phyloP scores from a whole-genome alignment of 1,284 basidiomycete species.

The Somion occarium region DNA sequence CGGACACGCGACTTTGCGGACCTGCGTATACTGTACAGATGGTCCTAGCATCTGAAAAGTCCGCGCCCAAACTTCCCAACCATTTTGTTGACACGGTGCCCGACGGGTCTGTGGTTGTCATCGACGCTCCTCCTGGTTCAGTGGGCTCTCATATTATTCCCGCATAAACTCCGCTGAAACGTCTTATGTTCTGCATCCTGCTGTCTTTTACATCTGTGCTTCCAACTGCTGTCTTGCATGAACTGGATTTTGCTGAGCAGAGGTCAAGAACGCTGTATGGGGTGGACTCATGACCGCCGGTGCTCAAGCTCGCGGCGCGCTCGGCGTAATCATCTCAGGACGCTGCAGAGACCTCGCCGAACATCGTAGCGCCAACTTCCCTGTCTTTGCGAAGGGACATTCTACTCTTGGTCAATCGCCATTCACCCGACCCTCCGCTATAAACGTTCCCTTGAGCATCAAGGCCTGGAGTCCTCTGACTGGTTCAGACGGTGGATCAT shows the following conservation, averaged over 20 bases:
- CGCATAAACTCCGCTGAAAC: constrained; percentile 13
- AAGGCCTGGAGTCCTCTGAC: constrained; percentile 30
- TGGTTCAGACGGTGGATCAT: constrained; percentile 28
- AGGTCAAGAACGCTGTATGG: constrained; percentile 83
- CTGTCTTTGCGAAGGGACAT: constrained; percentile 76
- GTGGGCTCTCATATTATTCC: constrained; percentile 16
- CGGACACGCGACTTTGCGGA: constrained; percentile 50
- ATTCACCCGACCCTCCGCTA: constrained; percentile 79
- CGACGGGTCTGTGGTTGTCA: constrained; percentile 65
- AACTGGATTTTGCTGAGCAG: constrained; percentile 31
- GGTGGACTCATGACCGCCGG: constrained; percentile 90
- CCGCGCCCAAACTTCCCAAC: constrained; percentile 60
- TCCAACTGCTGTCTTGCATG: not conserved
- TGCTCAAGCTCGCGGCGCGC: constrained; percentile 62
- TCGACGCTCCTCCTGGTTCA: constrained; percentile 73
- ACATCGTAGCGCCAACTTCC: constrained; percentile 64
- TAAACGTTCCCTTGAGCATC: constrained; percentile 75
- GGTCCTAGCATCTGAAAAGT: constrained; percentile 59
- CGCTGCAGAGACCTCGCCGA: constrained; percentile 81
- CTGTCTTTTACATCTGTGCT: not conserved
- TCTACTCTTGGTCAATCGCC: constrained; percentile 88
- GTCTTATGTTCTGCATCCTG: not conserved
- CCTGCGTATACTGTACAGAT: constrained; percentile 92
- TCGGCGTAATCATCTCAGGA: constrained; percentile 80
- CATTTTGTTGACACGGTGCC: constrained; percentile 88